A percentile compares a stretch with the other conserved stretches of the same genome.
Evolutionary conservation across 169 alveolate genomes (phyloP).

Genomic region (Neospora caninum): DNA sequence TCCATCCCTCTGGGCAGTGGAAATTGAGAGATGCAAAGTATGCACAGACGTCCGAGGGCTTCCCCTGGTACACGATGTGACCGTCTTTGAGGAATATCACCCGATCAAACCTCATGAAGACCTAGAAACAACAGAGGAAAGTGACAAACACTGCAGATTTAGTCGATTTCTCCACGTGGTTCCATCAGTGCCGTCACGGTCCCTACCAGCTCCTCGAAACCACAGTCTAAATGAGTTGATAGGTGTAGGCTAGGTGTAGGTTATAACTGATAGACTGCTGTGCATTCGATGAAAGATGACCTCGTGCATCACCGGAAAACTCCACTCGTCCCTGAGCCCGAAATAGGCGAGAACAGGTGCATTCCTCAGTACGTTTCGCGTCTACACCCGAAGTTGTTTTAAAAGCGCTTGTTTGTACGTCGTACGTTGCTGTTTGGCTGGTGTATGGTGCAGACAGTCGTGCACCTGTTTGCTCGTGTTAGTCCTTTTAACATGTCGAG

Average conservation of each 20-base stretch:
- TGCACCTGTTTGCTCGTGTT: slow-evolving; percentile 67
- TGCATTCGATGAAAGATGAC: too few relatives aligned
- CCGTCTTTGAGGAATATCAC: slow-evolving; percentile 80
- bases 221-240: background rate
- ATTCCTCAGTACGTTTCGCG: too few relatives aligned
- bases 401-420: background rate
- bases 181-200: background rate
- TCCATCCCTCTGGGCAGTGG: slow-evolving; percentile 74
- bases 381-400: too few relatives aligned
- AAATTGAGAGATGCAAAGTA: slow-evolving; percentile 68
- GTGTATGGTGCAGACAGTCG: slow-evolving; percentile 79
- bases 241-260: too few relatives aligned
- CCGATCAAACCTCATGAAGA: slow-evolving; percentile 77
- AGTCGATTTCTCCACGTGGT: background rate
- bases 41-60: slow-evolving; percentile 69
- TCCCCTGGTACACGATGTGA: slow-evolving; percentile 78
- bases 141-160: background rate
- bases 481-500: slow-evolving; percentile 69
- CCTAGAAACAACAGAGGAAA: slow-evolving; percentile 51
- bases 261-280: too few relatives aligned
- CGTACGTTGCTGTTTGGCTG: slow-evolving; percentile 77
- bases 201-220: background rate
- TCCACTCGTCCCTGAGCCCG: too few relatives aligned
- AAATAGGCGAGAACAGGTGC: too few relatives aligned
- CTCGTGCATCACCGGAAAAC: too few relatives aligned